Evolutionary conservation across 2,329 filamentous ascomycete genomes (phyloP), one percentile per base, ranked within the genome.

Genomic region (Alternaria sp.): DNA sequence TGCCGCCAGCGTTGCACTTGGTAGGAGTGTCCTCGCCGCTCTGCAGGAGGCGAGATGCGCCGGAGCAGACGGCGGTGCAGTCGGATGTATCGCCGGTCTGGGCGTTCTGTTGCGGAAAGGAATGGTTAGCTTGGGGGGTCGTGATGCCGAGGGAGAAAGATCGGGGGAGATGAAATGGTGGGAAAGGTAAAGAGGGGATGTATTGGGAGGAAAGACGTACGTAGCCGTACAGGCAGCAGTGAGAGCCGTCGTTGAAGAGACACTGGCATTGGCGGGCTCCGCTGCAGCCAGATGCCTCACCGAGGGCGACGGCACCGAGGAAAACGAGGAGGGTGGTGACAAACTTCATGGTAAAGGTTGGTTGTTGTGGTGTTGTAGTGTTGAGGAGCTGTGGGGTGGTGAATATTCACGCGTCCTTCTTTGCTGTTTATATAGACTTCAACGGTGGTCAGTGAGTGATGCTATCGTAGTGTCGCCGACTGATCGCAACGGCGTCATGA

Each of bases 1-100:
- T 60, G 46, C 61, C 61, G 12, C 61, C 57, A 63, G 61, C 57
- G 19, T 63, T 63, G 56, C 61, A 63, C 23, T 57, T 52, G 32
- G 50, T 46, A 32, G 61, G 57, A 5, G 32, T 36, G 45, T 57
- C 10, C 52, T 63, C 61, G 36, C 49, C 57, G 5, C 36, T 51
- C 23, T 63, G 61, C 36, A 56, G 53, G 7, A 56, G 36, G 23
- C 61, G 45, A 47, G 57, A 57, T 46, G 57, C 57, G 25, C 61
- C 61, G 28, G 50, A 32, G 57, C 61, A 55, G 45, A 56, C 40
- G 2, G 53, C 23, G 19, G 23, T 45, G 57, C 61, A 63, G 61
- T 63, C 61, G 17, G 40, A 45, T 6, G 40, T 56, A 13, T 56
- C 53, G 23, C 32, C 32, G 2, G 53, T 56, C 26, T 56, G 40